phyloP scores from a whole-genome alignment of 2,329 filamentous ascomycete genomes.

The Fusarium annulatum region DNA sequence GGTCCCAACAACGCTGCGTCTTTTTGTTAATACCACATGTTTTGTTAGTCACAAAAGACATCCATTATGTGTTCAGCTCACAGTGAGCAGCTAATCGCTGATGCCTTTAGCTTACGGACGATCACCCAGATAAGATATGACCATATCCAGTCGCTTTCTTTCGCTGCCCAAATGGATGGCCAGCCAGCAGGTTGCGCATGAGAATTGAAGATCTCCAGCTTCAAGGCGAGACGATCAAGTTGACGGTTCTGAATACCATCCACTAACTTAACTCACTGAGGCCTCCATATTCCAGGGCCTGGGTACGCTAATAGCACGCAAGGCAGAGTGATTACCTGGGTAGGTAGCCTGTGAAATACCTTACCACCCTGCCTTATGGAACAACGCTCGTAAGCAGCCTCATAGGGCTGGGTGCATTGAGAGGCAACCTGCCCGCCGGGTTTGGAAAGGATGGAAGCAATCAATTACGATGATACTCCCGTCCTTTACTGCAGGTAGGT shows the following conservation, averaged over 20 bases:
- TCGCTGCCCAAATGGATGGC: not conserved
- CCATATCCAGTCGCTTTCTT: not conserved
- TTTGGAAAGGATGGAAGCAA: slow-evolving; percentile 6
- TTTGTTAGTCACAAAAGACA: not conserved
- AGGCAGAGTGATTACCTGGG: not conserved
- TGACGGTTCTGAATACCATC: not conserved
- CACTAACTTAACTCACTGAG: not conserved
- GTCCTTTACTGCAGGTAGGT: not conserved
- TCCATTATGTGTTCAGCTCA: not conserved
- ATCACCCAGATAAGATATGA: slow-evolving; percentile 3
- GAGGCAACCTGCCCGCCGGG: slow-evolving; percentile 9
- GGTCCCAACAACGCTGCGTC: not conserved
- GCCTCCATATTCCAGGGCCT: not conserved
- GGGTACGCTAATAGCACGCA: not conserved
- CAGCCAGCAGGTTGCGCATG: not conserved
- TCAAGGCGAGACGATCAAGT: not conserved
- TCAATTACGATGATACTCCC: not conserved
- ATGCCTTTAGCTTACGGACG: not conserved
- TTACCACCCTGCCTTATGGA: not conserved
- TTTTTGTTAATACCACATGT: not conserved
- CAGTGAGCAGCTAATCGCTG: not conserved
- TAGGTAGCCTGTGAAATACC: not conserved
- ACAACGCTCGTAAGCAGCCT: not conserved
- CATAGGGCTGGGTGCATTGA: slow-evolving; percentile 22
- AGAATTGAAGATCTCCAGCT: not conserved